Evolutionary conservation across 495 filamentous ascomycete species (phyloP), one percentile per base, ranked within the genome.

Genomic region (Aspergillus sclerotioniger): DNA sequence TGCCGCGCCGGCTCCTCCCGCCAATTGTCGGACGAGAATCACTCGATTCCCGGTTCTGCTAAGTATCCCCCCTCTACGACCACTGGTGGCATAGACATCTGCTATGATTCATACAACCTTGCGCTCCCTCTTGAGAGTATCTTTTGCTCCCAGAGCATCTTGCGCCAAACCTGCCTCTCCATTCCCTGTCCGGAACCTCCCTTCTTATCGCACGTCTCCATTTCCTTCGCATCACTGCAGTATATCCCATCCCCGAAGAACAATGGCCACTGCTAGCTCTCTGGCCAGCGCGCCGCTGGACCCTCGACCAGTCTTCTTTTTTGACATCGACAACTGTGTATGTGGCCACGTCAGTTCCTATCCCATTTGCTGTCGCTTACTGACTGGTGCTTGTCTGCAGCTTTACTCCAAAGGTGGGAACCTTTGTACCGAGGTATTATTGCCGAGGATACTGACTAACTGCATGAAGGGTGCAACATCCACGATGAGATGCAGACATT

Each of bases 271-370:
- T 37, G 47, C 63, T 20, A 64, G 58, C 41, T 54, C 28, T 32
- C 16, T 51, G 19, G 16, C 57, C 21, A 60, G 50, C 32, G 19
- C 60, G 47, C 62, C 54, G 29, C n/a, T 56, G 47, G 75, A 79
- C 60, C 58, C 70, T 53, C 70, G 84, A 45, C 83, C 85, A 0
- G 78, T 91, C 5, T 89, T 92, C 74, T 93, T 92, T 71, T 91
- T 92, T 61, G 95, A 99, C 66, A 97, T 99, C 69, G 95, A 99
- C 81, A 99, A 99, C 65, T 98, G 95, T 75, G 86, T 89, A 78
- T 60, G 83, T 81, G 16, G 28, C 19, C 20, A 49, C 53, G 13
- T 33, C 8, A 59, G 20, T 25, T 25, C 2, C 25, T 25, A 5
- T 25, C 29, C 16, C n/a, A 16, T 10, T 41, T 12, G 8, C 32